These are phyloP conservation scores for Albatrellus ellisii DNA, from an alignment of 768 basidiomycete species.

Conservation along the genomic window DNA sequence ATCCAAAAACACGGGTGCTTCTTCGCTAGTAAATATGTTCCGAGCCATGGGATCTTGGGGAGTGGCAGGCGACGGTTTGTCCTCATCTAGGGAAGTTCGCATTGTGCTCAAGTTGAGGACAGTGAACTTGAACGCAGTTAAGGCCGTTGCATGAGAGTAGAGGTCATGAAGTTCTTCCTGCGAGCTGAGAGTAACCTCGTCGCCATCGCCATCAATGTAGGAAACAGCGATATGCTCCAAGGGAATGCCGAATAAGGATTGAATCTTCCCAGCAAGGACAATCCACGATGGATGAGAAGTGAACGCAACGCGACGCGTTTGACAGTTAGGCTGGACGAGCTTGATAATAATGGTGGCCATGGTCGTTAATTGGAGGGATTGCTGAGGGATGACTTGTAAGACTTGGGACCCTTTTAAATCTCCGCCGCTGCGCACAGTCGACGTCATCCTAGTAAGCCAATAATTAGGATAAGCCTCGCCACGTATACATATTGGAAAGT, in stretches of 20 bases:
- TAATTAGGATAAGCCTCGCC: too few species aligned
- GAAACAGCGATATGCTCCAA: conserved; percentile 47
- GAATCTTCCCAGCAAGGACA: conserved; percentile 41
- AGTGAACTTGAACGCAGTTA: conserved; percentile 38
- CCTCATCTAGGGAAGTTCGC: conserved; percentile 21
- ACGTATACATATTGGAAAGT: too few species aligned
- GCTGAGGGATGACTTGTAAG: too few species aligned
- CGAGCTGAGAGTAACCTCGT: conserved; percentile 66
- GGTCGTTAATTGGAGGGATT: conserved; percentile 16
- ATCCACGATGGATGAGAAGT: conserved; percentile 38
- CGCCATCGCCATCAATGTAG: conserved; percentile 61
- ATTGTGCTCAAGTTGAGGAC: conserved; percentile 41
- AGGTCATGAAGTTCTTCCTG: conserved; percentile 69
- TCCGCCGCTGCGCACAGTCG: neutral
- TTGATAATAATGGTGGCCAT: conserved; percentile 52
- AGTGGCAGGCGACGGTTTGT: conserved; percentile 21
- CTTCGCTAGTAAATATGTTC: conserved; percentile 48
- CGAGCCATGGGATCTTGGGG: conserved; percentile 27
- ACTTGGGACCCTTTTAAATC: too few species aligned
- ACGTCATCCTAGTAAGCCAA: neutral
- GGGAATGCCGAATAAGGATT: conserved; percentile 42
- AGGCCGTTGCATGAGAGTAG: conserved; percentile 26
- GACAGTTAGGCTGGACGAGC: conserved; percentile 32
- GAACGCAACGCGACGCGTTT: conserved; percentile 51
- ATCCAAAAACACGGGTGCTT: conserved; percentile 32